Conservation (phyloP, 306 rosid genomes). For the Cyamopsis tetragonoloba region DNA sequence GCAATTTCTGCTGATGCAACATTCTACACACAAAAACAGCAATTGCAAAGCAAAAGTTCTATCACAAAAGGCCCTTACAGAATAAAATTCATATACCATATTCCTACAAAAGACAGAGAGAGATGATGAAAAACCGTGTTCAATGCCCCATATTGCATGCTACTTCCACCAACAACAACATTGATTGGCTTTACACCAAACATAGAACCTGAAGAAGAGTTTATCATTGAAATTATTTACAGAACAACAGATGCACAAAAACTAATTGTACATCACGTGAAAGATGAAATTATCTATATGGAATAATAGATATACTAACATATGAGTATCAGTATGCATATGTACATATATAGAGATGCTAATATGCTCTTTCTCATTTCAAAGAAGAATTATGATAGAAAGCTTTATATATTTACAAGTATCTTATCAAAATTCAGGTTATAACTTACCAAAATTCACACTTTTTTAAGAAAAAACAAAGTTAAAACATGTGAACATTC, state of each 20-base stretch:
- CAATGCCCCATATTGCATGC: conserved; percentile 49
- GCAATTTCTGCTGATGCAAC: conserved; percentile 46
- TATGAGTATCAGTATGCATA: too few relatives aligned
- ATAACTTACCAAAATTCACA: too few relatives aligned
- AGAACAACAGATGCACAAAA: not conserved
- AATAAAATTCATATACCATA: not conserved
- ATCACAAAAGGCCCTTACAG: not conserved
- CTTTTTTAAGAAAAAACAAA: too few relatives aligned
- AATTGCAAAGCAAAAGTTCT: not conserved
- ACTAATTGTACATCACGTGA: not conserved
- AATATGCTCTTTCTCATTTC: too few relatives aligned
- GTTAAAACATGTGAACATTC: too few relatives aligned
- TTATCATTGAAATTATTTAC: not conserved
- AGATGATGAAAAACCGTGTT: conserved; percentile 43
- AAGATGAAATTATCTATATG: not conserved
- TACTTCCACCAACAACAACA: conserved; percentile 40
- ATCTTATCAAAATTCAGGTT: too few relatives aligned
- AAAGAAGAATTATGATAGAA: too few relatives aligned
- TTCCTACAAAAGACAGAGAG: not conserved
- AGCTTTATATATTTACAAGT: too few relatives aligned
- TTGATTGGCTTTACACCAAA: conserved; percentile 55
- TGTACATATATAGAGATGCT: too few relatives aligned
- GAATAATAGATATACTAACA: too few relatives aligned
- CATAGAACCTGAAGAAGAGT: conserved; percentile 45
- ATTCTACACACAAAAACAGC: conserved; percentile 29